Base-by-base conservation (phyloP, 2,329 filamentous ascomycete species). In the Exophiala sp. region DNA sequence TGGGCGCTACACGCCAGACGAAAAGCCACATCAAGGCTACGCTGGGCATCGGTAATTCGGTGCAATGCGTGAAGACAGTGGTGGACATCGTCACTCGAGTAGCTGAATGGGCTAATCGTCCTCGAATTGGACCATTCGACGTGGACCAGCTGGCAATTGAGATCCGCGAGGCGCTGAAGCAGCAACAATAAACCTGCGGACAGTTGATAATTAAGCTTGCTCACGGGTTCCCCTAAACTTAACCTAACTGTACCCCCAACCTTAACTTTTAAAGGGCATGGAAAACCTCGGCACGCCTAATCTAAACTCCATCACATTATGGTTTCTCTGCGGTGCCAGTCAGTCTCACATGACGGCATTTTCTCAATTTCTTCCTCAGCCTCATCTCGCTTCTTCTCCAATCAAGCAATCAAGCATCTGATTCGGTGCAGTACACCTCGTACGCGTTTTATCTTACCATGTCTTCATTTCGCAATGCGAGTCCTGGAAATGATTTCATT, bases 401-500 rank as follows among this genome's bases (percentile, higher is more conserved):
- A 29, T 29, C 24, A 29, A 29, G 24, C 24, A 10, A 38, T 38
- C 35, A 16, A 10, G 18, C n/a, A 41, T 41, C 21, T 41, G 16
- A 20, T 41, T 21, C 14, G n/a, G 39, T 14, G 39, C 11, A 16
- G 5, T 11, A 38, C 6, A 38, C 35, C 4, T 16, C 35, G 35
- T 38, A 38, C 35, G 24, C n/a, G 24, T 1, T 29, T 2, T 29
- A 29, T 5, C 24, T 29, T 29, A 29, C 24, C 18, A 43, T 43
- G 41, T 43, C 42, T 6, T 12, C 50, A 11, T 54, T 52, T 29
- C 40, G 55, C 34, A 45, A 49, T 12, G 41, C 50, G n/a, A 46
- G 41, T 20, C 55, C 55, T n/a, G 55, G 55, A 2, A 54, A 54
- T 33, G 55, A 57, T 14, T 36, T 42, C 3, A 52, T 57, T 32